Base-by-base conservation (phyloP, 192 early-diverging fungal species). In the Diversispora eburnea region DNA sequence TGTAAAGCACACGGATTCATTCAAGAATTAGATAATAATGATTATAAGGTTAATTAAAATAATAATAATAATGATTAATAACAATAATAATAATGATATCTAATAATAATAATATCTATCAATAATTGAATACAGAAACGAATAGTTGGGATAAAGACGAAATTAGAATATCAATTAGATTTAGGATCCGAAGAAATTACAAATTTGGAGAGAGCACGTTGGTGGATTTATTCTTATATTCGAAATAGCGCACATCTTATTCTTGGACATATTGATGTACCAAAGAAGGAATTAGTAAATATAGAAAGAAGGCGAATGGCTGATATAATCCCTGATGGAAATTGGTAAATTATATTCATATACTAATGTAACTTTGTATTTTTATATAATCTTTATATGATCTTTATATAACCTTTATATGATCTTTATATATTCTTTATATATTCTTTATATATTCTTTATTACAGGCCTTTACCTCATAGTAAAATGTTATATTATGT, bases 101-200 rank as follows among this genome's bases (percentile, higher is more conserved):
- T 15, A 7, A 8, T 67, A 49, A 20, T 67, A 3, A 15, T 19
- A 10, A 12, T 17, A 22, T 8, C 15, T 20, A 10, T 67, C 17
- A n/a, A 47, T 49, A 9, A 54, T 68, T 25, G 19, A 3, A 61
- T 15, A 19, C 45, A 79, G 51, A 48, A 49, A 49, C 75, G 75
- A 25, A 67, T 63, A 12, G 63, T 78, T 12, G 45, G 64, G 17
- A 39, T 81, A n/a, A 78, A 73, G 19, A 39, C 77, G 0, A 81
- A 81, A 67, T 64, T 81, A 12, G 80, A 81, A 42, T 81, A 79
- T 58, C 77, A 81, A 12, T 25, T 70, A 17, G 58, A 76, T 46
- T 10, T 62, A 20, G 72, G 68, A 19, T 54, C 33, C 10, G 80
- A 81, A 55, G 65, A 60, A 4, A 81, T 62, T 15, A 77, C 77